Base-by-base conservation (phyloP, 192 early-diverging fungal genomes). In the Kickxella alabastrina region DNA sequence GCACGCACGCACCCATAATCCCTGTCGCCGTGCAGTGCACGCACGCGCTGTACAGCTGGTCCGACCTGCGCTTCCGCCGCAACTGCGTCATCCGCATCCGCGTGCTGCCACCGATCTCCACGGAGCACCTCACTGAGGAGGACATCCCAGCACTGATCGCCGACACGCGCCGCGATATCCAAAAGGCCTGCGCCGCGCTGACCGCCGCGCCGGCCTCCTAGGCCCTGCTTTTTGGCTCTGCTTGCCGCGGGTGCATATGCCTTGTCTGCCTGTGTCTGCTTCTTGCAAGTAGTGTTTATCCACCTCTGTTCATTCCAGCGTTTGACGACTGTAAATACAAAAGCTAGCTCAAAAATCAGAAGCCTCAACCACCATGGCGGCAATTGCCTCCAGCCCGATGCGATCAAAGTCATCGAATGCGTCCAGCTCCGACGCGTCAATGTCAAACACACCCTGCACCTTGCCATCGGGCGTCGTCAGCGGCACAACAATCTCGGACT, bases 401-500 rank as follows among this genome's bases (percentile, higher is more conserved):
- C 77, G 72, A 59, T 89, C 87, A 8, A 78, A 70, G 18, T 87
- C 81, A 43, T 84, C 82, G 65, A 88, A 88, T 8, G 83, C 83
- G 41, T 81, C 82, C 1, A 59, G 51, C 19, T 67, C 81, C 34
- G 83, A 72, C 26, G 82, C 80, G 58, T 89, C 87, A 50, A 89
- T 70, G 56, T 87, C 87, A 32, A 89, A 60, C 9, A 89, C 87
- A 21, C 87, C 87, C 35, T 81, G 75, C 0, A 87, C 34, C 14
- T 42, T 37, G 9, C 75, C 75, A 65, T 78, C 79, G 7, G 53
- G 54, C 5, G 79, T 54, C 44, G 57, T 37, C 28, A 82, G 75
- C 22, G 93, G 93, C 37, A 96, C 81, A 1, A 93, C 93, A 48
- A 94, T 81, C 65, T 97, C 93, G 44, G 86, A 89, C 48, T 85